Evolutionary conservation across 352 stramenopile species (phyloP).

Genomic region (Poterioochromonas sp.): DNA sequence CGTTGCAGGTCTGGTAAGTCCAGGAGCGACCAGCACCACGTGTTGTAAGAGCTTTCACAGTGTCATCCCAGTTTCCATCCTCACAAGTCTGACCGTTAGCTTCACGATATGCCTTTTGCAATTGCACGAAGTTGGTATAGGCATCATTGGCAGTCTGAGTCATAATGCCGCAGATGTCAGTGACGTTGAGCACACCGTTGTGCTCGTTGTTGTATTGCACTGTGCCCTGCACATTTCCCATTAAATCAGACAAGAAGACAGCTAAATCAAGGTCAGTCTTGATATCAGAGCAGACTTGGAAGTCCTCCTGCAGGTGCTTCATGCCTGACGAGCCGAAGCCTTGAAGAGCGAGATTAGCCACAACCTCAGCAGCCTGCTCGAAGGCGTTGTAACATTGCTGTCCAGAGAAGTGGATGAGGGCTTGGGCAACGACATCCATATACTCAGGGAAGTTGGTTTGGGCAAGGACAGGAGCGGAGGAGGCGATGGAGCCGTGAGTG

Average conservation of each 20-base stretch:
- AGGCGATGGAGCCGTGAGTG: constrained; percentile 65
- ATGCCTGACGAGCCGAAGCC: background rate
- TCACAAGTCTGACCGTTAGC: background rate
- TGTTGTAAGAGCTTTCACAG: background rate
- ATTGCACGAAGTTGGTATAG: background rate
- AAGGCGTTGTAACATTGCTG: constrained; percentile 65
- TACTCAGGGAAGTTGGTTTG: constrained; percentile 69
- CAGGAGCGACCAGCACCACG: constrained; percentile 44
- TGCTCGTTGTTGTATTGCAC: constrained; percentile 39
- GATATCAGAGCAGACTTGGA: constrained; percentile 29
- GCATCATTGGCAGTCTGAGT: background rate
- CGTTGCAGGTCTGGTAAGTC: constrained; percentile 75
- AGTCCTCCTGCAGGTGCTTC: constrained; percentile 19
- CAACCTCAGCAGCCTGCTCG: background rate
- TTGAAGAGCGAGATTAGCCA: background rate
- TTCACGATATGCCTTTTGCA: background rate
- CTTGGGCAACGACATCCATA: constrained; percentile 68
- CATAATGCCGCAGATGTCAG: constrained; percentile 33
- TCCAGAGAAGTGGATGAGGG: constrained; percentile 64
- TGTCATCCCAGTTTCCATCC: constrained; percentile 20
- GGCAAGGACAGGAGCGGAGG: constrained; percentile 59
- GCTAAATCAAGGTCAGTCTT: constrained; percentile 18
- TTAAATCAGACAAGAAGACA: constrained; percentile 34
- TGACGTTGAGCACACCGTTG: constrained; percentile 33
- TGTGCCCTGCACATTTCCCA: constrained; percentile 37